Conservation (phyloP, 2,329 filamentous ascomycete genomes). For the Nothomitra cinnamomea region DNA sequence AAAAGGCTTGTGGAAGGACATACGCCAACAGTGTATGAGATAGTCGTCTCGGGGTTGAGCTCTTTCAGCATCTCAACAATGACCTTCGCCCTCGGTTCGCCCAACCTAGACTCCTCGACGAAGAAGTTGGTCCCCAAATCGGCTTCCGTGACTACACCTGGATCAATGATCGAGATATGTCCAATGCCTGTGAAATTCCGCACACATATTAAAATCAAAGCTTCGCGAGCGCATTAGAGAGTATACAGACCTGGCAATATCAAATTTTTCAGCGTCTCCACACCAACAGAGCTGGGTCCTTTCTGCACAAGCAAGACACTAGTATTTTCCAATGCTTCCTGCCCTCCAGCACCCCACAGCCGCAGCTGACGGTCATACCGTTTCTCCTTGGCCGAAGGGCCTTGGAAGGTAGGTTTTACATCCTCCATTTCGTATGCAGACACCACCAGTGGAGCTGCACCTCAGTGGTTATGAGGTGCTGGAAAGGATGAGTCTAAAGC, state of each 20-base stretch:
- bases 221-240: not conserved
- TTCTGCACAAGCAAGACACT: slow-evolving; percentile 85
- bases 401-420: slow-evolving; percentile 29
- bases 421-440: slow-evolving; percentile 2
- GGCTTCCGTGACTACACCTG: slow-evolving; percentile 54
- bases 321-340: slow-evolving; percentile 76
- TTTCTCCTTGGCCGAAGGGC: slow-evolving; percentile 44
- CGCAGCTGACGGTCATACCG: slow-evolving; percentile 93
- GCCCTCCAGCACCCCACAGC: slow-evolving; percentile 84
- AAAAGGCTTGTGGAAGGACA: not conserved
- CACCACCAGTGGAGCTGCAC: not conserved
- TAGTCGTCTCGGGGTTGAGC: slow-evolving; percentile 81
- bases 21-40: slow-evolving; percentile 47
- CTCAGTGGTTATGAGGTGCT: too few relatives aligned
- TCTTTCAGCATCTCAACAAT: slow-evolving; percentile 64
- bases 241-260: slow-evolving; percentile 54
- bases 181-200: slow-evolving; percentile 48
- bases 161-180: slow-evolving; percentile 78
- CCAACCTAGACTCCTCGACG: slow-evolving; percentile 60
- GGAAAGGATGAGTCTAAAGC: too few relatives aligned
- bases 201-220: slow-evolving; percentile 11
- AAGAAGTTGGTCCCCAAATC: slow-evolving; percentile 98
- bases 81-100: slow-evolving; percentile 61
- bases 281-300: slow-evolving; percentile 68
- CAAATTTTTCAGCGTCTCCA: slow-evolving; percentile 93